Evolutionary conservation across 2,329 filamentous ascomycete genomes (phyloP).

Genomic region (Arthrobotrys sphaeroides): DNA sequence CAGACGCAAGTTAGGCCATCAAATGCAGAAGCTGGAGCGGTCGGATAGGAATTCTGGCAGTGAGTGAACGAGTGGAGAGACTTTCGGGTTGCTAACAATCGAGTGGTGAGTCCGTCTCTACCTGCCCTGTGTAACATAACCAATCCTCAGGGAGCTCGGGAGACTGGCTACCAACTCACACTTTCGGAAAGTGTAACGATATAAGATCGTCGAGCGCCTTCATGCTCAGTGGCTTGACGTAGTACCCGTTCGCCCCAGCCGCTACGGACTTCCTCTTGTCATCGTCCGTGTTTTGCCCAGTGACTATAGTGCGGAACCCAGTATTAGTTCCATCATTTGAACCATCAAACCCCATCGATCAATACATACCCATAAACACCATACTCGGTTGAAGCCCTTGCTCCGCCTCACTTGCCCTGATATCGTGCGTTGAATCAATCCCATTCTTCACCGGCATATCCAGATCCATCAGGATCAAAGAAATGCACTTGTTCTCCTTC

Average conservation of each 20-base stretch:
- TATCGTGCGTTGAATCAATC: constrained; percentile 61
- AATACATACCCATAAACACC: constrained; percentile 44
- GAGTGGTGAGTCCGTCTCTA: neutral
- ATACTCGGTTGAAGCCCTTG: constrained; percentile 50
- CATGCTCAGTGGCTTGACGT: constrained; percentile 51
- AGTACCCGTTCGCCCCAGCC: constrained; percentile 48
- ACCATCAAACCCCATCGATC: neutral
- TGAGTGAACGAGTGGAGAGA: neutral
- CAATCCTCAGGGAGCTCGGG: too few relatives aligned
- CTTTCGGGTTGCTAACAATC: too few relatives aligned
- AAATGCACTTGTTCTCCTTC: constrained; percentile 59
- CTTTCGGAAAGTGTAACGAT: constrained; percentile 38
- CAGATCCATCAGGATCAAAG: constrained; percentile 63
- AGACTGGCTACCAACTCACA: neutral
- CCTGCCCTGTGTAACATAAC: neutral
- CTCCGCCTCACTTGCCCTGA: constrained; percentile 60
- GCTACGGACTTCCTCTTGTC: constrained; percentile 38
- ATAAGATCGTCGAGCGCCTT: constrained; percentile 48
- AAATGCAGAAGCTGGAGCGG: neutral
- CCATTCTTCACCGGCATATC: constrained; percentile 64
- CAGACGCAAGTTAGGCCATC: too few relatives aligned
- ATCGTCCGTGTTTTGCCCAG: constrained; percentile 43
- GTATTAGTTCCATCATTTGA: neutral
- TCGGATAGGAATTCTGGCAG: neutral
- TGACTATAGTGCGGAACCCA: constrained; percentile 9